phyloP scores from a whole-genome alignment of 2,329 filamentous ascomycete genomes.

The Pseudocercospora fijiensis region DNA sequence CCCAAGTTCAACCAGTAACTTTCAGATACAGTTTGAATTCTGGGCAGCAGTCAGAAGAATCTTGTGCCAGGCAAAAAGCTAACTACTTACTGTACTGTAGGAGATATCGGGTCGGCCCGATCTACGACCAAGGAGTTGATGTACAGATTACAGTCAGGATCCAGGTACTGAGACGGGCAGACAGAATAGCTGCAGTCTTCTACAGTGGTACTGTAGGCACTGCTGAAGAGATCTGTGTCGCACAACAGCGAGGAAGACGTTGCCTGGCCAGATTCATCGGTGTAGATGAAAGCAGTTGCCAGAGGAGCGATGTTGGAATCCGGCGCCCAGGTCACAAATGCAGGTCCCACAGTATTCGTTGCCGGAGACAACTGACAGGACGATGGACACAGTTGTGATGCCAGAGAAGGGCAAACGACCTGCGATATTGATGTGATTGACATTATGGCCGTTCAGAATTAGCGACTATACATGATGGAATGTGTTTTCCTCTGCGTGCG shows the following conservation, averaged over 20 bases:
- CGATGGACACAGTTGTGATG: not conserved
- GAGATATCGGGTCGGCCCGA: not conserved
- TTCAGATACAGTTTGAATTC: not conserved
- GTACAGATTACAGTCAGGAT: not conserved
- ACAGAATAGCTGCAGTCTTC: not conserved
- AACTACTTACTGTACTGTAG: not conserved
- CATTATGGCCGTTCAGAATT: not conserved
- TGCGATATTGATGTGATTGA: too few relatives aligned
- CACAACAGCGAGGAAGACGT: not conserved
- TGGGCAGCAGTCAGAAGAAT: not conserved
- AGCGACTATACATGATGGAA: not conserved
- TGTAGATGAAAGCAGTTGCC: not conserved
- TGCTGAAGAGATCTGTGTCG: not conserved
- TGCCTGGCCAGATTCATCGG: not conserved
- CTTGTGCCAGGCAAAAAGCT: not conserved
- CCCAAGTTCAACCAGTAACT: not conserved
- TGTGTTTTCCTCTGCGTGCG: not conserved
- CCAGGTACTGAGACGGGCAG: not conserved
- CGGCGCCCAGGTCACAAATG: not conserved
- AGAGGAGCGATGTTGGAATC: not conserved
- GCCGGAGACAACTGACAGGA: not conserved
- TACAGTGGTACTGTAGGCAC: not conserved
- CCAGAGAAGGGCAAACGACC: not conserved
- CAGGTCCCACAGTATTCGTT: not conserved
- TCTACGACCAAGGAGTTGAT: not conserved